Evolutionary conservation across 2,329 filamentous ascomycete species (phyloP).

Genomic region (Ceratocystis smalleyi): DNA sequence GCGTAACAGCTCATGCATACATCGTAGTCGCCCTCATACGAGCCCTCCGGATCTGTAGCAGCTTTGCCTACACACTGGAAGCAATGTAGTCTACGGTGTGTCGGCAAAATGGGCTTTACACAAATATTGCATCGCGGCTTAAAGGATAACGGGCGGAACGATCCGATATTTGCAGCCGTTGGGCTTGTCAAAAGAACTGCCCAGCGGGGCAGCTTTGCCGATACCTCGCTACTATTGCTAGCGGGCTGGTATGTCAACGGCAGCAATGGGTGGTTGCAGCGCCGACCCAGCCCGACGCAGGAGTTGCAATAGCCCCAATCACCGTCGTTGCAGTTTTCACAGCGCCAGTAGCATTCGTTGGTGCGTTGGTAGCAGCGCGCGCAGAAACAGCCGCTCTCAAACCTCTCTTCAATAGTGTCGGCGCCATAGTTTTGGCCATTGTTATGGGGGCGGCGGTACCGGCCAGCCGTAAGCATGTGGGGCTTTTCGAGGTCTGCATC

Average conservation of each 20-base stretch:
- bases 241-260: constrained; percentile 50
- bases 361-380: constrained; percentile 56
- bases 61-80: constrained; percentile 47
- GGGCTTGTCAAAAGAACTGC: constrained; percentile 35
- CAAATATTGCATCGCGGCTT: constrained; percentile 68
- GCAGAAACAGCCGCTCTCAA: constrained; percentile 76
- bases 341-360: constrained; percentile 82
- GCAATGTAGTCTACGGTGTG: constrained; percentile 63
- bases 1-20: constrained; percentile 68
- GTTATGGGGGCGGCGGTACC: constrained; percentile 34
- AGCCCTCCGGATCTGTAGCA: constrained; percentile 28
- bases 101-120: constrained; percentile 52
- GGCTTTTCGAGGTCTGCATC: constrained; percentile 31
- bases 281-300: constrained; percentile 69
- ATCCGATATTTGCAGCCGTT: constrained; percentile 31
- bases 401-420: constrained; percentile 49
- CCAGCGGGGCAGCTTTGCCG: constrained; percentile 27
- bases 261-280: constrained; percentile 67
- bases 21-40: constrained; percentile 59
- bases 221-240: neutral
- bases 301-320: constrained; percentile 89
- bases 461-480: constrained; percentile 43
- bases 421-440: constrained; percentile 29
- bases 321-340: constrained; percentile 71
- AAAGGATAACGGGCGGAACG: constrained; percentile 55